Evolutionary conservation across 352 stramenopile species (phyloP).

Genomic region (Globisporangium lucens): DNA sequence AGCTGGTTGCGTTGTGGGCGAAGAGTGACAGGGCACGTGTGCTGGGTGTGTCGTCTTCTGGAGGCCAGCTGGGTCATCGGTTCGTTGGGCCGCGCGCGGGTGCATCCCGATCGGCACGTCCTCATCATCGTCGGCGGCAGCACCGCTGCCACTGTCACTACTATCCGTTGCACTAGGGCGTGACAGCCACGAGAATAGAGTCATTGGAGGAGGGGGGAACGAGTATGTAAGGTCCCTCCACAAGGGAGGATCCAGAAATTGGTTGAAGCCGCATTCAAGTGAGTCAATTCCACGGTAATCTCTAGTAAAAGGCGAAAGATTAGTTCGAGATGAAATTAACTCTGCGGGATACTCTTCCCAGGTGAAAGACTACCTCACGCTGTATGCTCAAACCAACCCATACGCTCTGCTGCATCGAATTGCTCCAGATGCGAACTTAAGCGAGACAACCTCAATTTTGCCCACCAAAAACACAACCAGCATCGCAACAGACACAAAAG

Average conservation of each 20-base stretch:
- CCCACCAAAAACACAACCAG: neutral
- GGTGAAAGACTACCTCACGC: too few relatives aligned
- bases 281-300: conserved; percentile 89
- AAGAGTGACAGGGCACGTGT: too few relatives aligned
- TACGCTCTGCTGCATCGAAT: neutral
- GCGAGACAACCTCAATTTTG: neutral
- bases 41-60: neutral
- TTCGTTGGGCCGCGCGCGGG: neutral
- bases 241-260: conserved; percentile 47
- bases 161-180: neutral
- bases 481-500: neutral
- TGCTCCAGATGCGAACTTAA: neutral
- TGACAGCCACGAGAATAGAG: neutral
- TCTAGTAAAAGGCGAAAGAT: conserved; percentile 95
- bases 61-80: neutral
- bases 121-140: neutral
- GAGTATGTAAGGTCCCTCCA: neutral
- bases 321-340: conserved; percentile 78
- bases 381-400: neutral
- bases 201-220: neutral
- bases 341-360: conserved; percentile 25
- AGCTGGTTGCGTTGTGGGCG: too few relatives aligned
- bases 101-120: neutral
- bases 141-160: neutral
- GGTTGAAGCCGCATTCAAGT: conserved; percentile 65